phyloP scores from a whole-genome alignment of 2,329 filamentous ascomycete species.

The Hortaea werneckii region DNA sequence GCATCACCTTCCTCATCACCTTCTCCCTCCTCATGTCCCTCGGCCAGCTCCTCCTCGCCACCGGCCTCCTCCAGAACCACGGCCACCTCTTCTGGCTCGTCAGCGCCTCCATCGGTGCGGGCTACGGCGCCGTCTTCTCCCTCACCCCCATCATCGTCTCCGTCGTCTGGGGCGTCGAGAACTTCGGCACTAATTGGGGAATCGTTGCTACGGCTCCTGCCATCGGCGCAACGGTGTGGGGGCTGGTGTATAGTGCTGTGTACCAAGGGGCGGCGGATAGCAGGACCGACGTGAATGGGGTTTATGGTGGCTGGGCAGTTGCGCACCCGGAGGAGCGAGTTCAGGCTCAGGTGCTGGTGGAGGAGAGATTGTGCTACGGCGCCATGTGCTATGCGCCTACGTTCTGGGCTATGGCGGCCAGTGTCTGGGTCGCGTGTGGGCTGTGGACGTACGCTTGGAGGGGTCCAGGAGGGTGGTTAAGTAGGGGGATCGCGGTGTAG shows the following conservation, averaged over 20 bases:
- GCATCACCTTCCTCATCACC: constrained; percentile 66
- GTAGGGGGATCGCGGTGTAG: constrained; percentile 60
- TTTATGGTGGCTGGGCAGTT: constrained; percentile 36
- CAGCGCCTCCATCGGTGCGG: constrained; percentile 73
- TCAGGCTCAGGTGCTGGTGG: constrained; percentile 25
- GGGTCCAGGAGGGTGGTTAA: constrained; percentile 63
- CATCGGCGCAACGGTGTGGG: constrained; percentile 79
- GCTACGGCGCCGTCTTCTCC: constrained; percentile 86
- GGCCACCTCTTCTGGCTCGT: constrained; percentile 75
- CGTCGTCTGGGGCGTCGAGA: constrained; percentile 98
- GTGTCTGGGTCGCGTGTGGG: constrained; percentile 65
- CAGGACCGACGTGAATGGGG: constrained; percentile 31
- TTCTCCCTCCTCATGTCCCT: constrained; percentile 63
- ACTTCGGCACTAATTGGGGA: constrained; percentile 97
- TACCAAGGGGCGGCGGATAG: constrained; percentile 58
- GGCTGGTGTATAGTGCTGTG: constrained; percentile 71
- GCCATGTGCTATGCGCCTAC: constrained; percentile 67
- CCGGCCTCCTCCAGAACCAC: constrained; percentile 63
- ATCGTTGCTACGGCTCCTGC: constrained; percentile 90
- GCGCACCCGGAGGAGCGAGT: no score
- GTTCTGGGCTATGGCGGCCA: constrained; percentile 78
- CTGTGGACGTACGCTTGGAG: constrained; percentile 75
- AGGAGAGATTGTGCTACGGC: constrained; percentile 65
- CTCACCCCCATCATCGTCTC: constrained; percentile 84
- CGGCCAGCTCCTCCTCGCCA: constrained; percentile 68